phyloP scores from a whole-genome alignment of 2,329 filamentous ascomycete genomes.

The Acrodontium crateriforme region DNA sequence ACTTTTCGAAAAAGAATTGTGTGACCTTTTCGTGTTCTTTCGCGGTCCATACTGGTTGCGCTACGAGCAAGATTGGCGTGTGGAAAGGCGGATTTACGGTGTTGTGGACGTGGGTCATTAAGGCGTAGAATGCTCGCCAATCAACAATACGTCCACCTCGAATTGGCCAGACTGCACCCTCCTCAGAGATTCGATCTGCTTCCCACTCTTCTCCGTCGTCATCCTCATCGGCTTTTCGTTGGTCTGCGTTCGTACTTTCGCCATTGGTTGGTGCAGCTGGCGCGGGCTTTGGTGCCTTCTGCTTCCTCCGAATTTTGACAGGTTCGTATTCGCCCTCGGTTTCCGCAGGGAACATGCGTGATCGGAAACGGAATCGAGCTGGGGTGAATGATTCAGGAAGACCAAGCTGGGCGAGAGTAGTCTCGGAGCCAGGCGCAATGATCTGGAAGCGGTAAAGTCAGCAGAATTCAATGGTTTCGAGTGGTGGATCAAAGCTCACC shows the following conservation, averaged over 20 bases:
- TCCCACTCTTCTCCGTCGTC: slow-evolving; percentile 57
- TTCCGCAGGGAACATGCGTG: slow-evolving; percentile 77
- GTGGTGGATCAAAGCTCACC: slow-evolving; percentile 7
- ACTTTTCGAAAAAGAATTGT: slow-evolving; percentile 94
- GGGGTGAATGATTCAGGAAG: slow-evolving; percentile 84
- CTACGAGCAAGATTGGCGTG: slow-evolving; percentile 82
- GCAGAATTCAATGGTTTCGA: not conserved
- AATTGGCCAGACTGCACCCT: slow-evolving; percentile 84
- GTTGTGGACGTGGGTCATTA: slow-evolving; percentile 84
- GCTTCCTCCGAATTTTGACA: slow-evolving; percentile 53
- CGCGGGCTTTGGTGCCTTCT: slow-evolving; percentile 7
- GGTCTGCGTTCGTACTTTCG: slow-evolving; percentile 15
- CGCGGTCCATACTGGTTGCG: slow-evolving; percentile 79
- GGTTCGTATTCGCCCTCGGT: slow-evolving; percentile 72
- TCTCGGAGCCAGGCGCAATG: slow-evolving; percentile 73
- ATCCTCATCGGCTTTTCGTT: slow-evolving; percentile 31
- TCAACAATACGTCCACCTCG: slow-evolving; percentile 68
- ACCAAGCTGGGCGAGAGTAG: slow-evolving; percentile 80
- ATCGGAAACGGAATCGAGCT: slow-evolving; percentile 71
- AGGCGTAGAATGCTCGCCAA: slow-evolving; percentile 85
- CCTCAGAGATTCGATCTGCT: slow-evolving; percentile 74
- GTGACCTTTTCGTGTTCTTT: slow-evolving; percentile 77
- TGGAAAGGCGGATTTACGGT: slow-evolving; percentile 83
- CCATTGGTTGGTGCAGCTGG: slow-evolving; percentile 3
- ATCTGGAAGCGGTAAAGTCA: slow-evolving; percentile 25